Base-by-base conservation (phyloP, 2,329 filamentous ascomycete genomes). In the Hymenoscyphus scutula region DNA sequence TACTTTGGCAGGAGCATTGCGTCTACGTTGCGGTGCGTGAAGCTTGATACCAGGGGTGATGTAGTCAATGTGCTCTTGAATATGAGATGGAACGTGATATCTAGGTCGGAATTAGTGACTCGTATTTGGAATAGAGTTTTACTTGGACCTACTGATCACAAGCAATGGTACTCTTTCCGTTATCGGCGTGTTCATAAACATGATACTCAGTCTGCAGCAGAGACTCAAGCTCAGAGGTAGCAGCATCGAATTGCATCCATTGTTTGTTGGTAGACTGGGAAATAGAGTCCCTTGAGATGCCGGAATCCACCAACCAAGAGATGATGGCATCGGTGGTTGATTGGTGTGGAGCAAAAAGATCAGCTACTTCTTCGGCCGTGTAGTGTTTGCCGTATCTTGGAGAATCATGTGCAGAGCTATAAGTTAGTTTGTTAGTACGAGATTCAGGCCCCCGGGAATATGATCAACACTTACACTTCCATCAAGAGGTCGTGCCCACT, bases 231-330 rank as follows among this genome's bases (percentile, higher is more conserved):
- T 76, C 72, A 25, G 62, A 55, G 13, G 70, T 66, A 38, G 67
- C 68, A 38, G 71, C 70, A 64, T 77, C 73, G 56, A 76, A 73
- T 63, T 69, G 67, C 61, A 72, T 66, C 70, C 70, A 72, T 55
- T 68, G 67, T 41, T 68, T 69, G 25, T 68, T 68, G 17, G 60
- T 55, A 1, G 83, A 82, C 55, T 84, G 78, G 29, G 74, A 74
- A 48, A 86, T 77, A 1, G 81, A 77, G 5, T 77, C 75, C 1
- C 72, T 70, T n/a, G 76, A 67, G 55, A 87, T 82, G 5, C 84
- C 85, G 45, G 79, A 77, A 7, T 75, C 73, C 11, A 77, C 72
- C 13, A 87, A 78, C 84, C 84, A 87, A 2, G 75, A 68, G 65
- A 77, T 77, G 38, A 86, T 80, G 0, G 79, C 73, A n/a, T 80